Conservation (phyloP, 768 basidiomycete species). For the Trametes sanguinea region DNA sequence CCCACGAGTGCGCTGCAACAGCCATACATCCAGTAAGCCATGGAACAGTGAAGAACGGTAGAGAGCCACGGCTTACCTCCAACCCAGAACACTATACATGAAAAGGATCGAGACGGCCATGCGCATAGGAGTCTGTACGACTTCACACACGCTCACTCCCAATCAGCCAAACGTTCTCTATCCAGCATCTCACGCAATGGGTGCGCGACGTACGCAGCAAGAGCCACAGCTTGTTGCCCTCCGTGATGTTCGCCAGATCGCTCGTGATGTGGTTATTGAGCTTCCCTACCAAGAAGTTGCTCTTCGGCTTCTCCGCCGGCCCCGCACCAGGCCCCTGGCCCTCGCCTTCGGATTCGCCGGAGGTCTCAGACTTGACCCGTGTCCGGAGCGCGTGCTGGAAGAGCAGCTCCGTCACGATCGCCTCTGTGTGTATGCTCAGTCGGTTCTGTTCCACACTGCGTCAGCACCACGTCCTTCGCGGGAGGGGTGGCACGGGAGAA, state of each 20-base stretch:
- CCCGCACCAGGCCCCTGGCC: no score
- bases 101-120: constrained; percentile 32
- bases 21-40: background rate
- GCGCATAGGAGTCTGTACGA: background rate
- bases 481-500: background rate
- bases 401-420: constrained; percentile 29
- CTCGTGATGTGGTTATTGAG: constrained; percentile 77
- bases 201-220: constrained; percentile 38
- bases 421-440: background rate
- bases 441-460: background rate
- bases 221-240: constrained; percentile 24
- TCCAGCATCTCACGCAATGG: constrained; percentile 15
- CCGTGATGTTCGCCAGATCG: constrained; percentile 43
- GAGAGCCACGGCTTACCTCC: constrained; percentile 38
- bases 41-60: background rate
- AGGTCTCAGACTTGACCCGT: constrained; percentile 39
- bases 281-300: constrained; percentile 58
- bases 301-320: constrained; percentile 34
- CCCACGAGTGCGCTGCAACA: constrained; percentile 42
- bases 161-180: constrained; percentile 24
- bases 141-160: background rate
- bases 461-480: background rate
- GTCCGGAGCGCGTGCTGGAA: constrained; percentile 55
- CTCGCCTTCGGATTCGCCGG: background rate
- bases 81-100: constrained; percentile 48